These are phyloP conservation scores for Aechmea fasciata DNA, from an alignment of 176 grass and related monocot genomes.

Conservation along the genomic window DNA sequence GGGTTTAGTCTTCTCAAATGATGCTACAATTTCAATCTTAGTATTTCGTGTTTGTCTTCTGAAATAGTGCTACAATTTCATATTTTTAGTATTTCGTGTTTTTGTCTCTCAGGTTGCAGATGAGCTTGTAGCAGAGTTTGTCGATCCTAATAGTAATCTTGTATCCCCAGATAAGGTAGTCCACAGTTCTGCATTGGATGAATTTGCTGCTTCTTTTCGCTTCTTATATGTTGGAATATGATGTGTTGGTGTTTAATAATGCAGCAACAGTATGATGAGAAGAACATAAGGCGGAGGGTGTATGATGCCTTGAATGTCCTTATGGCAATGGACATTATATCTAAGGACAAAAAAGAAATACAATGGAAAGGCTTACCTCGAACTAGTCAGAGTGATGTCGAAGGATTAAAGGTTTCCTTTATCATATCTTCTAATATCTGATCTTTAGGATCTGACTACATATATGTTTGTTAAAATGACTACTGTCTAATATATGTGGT, in stretches of 20 bases:
- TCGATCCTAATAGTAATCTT: constrained; percentile 58
- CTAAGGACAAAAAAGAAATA: constrained; percentile 99
- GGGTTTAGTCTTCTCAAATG: background rate
- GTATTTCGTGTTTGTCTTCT: constrained; percentile 15
- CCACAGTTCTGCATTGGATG: constrained; percentile 25
- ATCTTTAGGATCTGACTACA: background rate
- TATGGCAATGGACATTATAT: constrained; percentile 99
- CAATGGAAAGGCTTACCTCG: constrained; percentile 97
- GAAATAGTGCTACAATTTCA: background rate
- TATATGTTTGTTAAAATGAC: background rate
- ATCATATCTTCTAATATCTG: background rate
- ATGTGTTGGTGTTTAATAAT: constrained; percentile 33
- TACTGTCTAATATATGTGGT: background rate
- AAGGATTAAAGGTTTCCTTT: constrained; percentile 72
- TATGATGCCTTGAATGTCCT: constrained; percentile 95
- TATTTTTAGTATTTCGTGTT: background rate
- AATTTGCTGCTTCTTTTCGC: constrained; percentile 9
- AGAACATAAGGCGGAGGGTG: constrained; percentile 95
- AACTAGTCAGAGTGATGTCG: constrained; percentile 76
- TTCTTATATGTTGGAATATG: constrained; percentile 14
- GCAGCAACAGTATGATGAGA: constrained; percentile 99
- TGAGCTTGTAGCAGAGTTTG: constrained; percentile 92
- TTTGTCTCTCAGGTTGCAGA: constrained; percentile 74
- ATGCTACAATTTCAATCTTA: background rate
- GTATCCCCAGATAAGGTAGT: constrained; percentile 69